phyloP scores from a whole-genome alignment of 441 rosid genomes.

The Adansonia grandidieri region DNA sequence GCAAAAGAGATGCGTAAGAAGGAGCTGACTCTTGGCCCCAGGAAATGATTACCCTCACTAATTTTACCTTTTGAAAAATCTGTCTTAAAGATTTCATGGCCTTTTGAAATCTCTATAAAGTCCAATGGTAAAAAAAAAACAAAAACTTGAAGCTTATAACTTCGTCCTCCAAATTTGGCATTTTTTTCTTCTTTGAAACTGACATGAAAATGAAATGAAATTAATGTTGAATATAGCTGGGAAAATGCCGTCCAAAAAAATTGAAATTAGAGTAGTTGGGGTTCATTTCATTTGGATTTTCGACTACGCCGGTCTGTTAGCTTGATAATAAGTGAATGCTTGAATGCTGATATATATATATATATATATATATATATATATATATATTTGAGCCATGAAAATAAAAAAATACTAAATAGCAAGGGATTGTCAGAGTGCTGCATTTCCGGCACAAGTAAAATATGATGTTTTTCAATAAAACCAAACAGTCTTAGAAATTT shows the following conservation, averaged over 20 bases:
- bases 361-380: too few relatives aligned
- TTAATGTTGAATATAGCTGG: background rate
- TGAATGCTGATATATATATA: too few relatives aligned
- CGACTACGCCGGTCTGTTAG: background rate
- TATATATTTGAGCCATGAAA: background rate
- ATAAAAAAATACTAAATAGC: background rate
- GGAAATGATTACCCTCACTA: slow-evolving; percentile 27
- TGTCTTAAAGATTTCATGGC: too few relatives aligned
- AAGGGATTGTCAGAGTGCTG: background rate
- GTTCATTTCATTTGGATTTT: too few relatives aligned
- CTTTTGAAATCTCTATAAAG: background rate
- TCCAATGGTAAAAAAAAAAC: background rate
- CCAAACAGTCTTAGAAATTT: background rate
- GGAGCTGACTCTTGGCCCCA: background rate
- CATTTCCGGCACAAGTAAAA: slow-evolving; percentile 34
- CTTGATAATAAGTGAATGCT: background rate
- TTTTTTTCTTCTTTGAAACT: background rate
- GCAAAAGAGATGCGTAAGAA: background rate
- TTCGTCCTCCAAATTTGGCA: background rate
- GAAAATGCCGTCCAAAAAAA: background rate
- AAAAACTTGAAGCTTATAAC: background rate
- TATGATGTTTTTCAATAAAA: slow-evolving; percentile 13
- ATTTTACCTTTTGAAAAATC: too few relatives aligned
- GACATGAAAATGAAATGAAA: background rate
- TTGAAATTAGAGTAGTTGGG: too few relatives aligned